Evolutionary conservation across 2,329 filamentous ascomycete species (phyloP).

Genomic region (Emergomyces pasteurianus): DNA sequence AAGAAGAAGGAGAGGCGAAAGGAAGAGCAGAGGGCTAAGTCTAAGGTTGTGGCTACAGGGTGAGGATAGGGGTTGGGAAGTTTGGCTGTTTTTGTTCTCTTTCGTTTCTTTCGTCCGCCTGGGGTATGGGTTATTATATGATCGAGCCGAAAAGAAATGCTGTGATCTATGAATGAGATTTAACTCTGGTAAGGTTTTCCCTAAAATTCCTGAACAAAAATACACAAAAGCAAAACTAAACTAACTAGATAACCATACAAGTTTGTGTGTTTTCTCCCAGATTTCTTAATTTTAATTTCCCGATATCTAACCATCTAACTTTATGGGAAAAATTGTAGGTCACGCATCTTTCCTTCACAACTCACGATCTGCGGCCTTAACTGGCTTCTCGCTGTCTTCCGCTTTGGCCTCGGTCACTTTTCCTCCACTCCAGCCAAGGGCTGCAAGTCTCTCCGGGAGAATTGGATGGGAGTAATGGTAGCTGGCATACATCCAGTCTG

Average conservation of each 20-base stretch:
- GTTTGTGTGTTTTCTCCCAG: neutral
- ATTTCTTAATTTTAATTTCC: neutral
- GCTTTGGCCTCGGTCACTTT: constrained; percentile 34
- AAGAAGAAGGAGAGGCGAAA: constrained; percentile 44
- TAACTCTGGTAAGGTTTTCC: neutral
- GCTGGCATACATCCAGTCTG: constrained; percentile 94
- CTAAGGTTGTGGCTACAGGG: constrained; percentile 11
- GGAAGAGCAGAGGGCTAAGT: constrained; percentile 32
- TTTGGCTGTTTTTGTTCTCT: neutral
- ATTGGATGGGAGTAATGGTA: constrained; percentile 99
- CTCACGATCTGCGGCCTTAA: constrained; percentile 65
- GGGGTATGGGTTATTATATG: neutral
- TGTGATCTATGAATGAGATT: neutral
- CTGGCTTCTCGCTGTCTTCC: constrained; percentile 46
- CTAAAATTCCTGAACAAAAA: neutral
- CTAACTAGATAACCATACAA: neutral
- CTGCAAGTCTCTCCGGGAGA: constrained; percentile 80
- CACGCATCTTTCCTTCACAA: constrained; percentile 27
- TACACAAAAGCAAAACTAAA: neutral
- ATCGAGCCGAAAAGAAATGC: neutral
- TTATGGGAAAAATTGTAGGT: neutral
- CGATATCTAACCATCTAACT: neutral
- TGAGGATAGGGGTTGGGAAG: neutral
- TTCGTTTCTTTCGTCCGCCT: neutral
- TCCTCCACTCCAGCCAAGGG: constrained; percentile 69